phyloP scores from a whole-genome alignment of 768 basidiomycete species.

The Chalciporus chontae region DNA sequence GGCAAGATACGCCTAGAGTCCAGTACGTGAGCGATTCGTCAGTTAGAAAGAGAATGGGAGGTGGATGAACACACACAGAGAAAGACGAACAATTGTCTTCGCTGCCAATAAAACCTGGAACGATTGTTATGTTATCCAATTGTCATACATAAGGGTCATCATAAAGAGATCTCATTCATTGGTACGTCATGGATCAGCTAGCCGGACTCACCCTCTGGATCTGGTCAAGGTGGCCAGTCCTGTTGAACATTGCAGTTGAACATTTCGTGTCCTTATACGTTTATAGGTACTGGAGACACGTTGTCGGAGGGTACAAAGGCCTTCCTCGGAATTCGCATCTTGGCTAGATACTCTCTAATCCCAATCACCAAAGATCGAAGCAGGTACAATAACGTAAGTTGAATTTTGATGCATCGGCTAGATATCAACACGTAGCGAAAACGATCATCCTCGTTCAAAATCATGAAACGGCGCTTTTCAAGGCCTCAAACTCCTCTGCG shows the following conservation, averaged over 20 bases:
- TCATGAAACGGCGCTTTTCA: slow-evolving; percentile 24
- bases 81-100: slow-evolving; percentile 15
- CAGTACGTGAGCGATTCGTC: slow-evolving; percentile 12
- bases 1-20: slow-evolving; percentile 8
- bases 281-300: not conserved
- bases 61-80: slow-evolving; percentile 7
- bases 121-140: not conserved
- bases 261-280: not conserved
- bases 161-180: not conserved
- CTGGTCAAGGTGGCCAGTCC: no score
- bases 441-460: slow-evolving; percentile 8
- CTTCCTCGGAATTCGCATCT: not conserved
- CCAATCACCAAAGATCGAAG: not conserved
- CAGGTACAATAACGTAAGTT: slow-evolving; percentile 21
- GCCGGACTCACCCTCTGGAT: not conserved
- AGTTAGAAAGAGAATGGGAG: slow-evolving; percentile 6
- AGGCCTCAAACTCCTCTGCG: slow-evolving; percentile 21
- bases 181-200: not conserved
- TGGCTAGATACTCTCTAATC: not conserved
- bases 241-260: not conserved
- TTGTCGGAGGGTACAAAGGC: not conserved
- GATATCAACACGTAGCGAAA: slow-evolving; percentile 17
- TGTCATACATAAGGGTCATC: slow-evolving; percentile 1
- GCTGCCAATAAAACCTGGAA: slow-evolving; percentile 12
- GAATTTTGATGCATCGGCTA: slow-evolving; percentile 24